phyloP scores from a whole-genome alignment of 2,329 filamentous ascomycete genomes.

The Microdochium trichocladiopsis region DNA sequence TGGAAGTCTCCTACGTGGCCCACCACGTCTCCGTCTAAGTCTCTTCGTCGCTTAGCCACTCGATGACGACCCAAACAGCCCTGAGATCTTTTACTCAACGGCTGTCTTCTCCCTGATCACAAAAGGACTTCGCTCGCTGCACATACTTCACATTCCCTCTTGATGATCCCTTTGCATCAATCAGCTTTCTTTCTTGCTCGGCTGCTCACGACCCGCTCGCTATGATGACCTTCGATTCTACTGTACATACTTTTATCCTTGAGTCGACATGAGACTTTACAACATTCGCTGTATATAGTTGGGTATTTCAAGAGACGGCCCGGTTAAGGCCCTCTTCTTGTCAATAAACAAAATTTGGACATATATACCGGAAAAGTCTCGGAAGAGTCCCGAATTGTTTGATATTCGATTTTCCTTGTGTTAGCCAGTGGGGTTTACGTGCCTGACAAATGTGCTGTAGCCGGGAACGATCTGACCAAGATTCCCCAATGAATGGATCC shows the following conservation, averaged over 20 bases:
- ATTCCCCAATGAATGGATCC: no score
- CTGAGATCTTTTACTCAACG: no score
- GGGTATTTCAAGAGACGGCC: neutral
- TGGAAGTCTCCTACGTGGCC: slow-evolving; percentile 46
- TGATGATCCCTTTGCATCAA: neutral
- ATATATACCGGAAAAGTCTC: neutral
- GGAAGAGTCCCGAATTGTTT: no score
- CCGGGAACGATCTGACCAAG: no score
- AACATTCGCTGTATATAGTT: neutral
- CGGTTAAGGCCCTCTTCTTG: neutral
- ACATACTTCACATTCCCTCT: neutral
- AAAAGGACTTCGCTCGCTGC: neutral
- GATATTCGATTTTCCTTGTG: neutral
- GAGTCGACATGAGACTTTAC: neutral
- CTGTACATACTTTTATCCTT: neutral
- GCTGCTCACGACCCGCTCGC: neutral
- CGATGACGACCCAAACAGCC: no score
- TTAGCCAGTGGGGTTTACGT: neutral
- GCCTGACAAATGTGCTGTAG: no score
- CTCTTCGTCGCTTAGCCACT: neutral
- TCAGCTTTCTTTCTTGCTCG: neutral
- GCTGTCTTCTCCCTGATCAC: no score
- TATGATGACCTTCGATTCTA: neutral
- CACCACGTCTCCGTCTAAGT: slow-evolving; percentile 13
- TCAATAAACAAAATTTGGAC: neutral